Evolutionary conservation across 148 eudicot species (phyloP).

Genomic region (Cornus kousa): DNA sequence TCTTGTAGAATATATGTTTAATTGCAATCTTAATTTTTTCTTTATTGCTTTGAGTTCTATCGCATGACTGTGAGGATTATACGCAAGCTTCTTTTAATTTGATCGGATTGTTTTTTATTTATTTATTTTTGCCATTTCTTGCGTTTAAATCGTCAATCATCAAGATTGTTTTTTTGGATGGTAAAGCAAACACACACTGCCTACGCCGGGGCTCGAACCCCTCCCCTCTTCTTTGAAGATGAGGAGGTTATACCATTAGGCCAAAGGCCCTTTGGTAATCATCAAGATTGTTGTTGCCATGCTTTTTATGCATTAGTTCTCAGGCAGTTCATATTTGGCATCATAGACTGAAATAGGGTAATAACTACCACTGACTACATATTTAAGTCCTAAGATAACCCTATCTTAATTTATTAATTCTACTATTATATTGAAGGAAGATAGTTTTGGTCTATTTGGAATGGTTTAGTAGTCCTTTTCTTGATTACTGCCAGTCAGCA

Average conservation of each 20-base stretch:
- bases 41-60: not conserved
- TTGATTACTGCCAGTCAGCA: not conserved
- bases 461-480: too few relatives aligned
- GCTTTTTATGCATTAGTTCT: not conserved
- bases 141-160: not conserved
- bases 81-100: not conserved
- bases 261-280: too few relatives aligned
- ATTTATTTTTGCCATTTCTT: not conserved
- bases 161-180: not conserved
- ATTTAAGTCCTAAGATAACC: not conserved
- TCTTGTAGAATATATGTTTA: not conserved
- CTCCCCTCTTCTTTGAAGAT: too few relatives aligned
- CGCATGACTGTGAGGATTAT: not conserved
- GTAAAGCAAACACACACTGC: too few relatives aligned
- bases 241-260: too few relatives aligned
- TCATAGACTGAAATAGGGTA: not conserved
- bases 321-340: not conserved
- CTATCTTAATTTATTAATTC: not conserved
- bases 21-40: not conserved
- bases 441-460: not conserved
- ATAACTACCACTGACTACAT: not conserved
- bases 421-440: not conserved
- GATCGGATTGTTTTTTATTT: not conserved
- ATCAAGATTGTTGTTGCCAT: not conserved
- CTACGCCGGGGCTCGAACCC: too few relatives aligned